Evolutionary conservation across 768 basidiomycete genomes (phyloP).

Genomic region (Zangia roseola): DNA sequence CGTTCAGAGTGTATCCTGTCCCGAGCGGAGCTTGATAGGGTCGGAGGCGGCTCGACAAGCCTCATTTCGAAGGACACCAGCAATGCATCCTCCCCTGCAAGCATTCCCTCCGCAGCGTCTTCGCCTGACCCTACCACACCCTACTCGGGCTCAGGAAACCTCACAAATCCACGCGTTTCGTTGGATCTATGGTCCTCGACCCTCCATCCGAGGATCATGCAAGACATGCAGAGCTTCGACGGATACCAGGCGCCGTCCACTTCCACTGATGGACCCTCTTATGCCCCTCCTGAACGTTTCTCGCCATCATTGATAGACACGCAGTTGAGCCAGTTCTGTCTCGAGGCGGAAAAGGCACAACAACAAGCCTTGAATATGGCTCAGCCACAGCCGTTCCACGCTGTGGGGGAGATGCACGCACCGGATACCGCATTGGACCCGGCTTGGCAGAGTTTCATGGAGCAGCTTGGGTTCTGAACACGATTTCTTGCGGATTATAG

Average conservation of each 20-base stretch:
- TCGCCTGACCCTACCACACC: slow-evolving; percentile 14
- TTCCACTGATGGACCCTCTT: slow-evolving; percentile 26
- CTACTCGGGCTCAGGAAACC: slow-evolving; percentile 7
- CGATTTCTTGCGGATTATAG: too few species aligned
- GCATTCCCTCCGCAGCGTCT: slow-evolving; percentile 4
- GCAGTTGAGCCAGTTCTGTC: slow-evolving; percentile 23
- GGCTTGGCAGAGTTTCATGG: slow-evolving; percentile 66
- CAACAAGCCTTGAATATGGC: slow-evolving; percentile 16
- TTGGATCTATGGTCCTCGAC: slow-evolving; percentile 7
- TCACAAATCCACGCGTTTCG: background rate
- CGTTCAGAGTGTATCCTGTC: slow-evolving; percentile 31
- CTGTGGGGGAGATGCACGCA: slow-evolving; percentile 2
- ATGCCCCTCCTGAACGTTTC: slow-evolving; percentile 25
- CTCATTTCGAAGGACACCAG: slow-evolving; percentile 31
- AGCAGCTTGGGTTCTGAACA: slow-evolving; percentile 57
- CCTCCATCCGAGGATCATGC: slow-evolving; percentile 41
- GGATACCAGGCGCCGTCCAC: slow-evolving; percentile 29
- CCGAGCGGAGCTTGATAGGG: slow-evolving; percentile 50
- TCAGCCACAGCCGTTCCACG: slow-evolving; percentile 11
- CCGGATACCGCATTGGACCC: slow-evolving; percentile 48
- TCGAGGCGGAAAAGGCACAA: slow-evolving; percentile 15
- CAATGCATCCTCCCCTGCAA: slow-evolving; percentile 6
- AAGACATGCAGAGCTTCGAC: slow-evolving; percentile 49
- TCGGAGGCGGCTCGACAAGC: slow-evolving; percentile 52
- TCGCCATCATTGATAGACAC: slow-evolving; percentile 32